Evolutionary conservation across 352 stramenopile species (phyloP).

Genomic region (Globisporangium alternatum): DNA sequence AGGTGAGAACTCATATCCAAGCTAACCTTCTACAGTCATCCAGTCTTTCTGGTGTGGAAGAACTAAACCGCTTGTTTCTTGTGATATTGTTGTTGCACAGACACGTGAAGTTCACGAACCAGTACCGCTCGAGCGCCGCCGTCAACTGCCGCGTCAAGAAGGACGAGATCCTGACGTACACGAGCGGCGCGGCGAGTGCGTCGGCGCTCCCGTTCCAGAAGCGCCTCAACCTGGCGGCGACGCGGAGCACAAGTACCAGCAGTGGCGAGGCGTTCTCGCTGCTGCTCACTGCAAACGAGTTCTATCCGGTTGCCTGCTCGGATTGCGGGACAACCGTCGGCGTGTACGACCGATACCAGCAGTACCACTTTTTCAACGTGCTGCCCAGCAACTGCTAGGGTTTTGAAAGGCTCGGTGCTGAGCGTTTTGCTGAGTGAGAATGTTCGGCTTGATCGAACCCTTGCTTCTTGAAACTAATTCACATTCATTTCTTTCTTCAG

Average conservation of each 20-base stretch:
- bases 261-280: conserved; percentile 17
- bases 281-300: conserved; percentile 54
- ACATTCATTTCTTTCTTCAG: conserved; percentile 1
- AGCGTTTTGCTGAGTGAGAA: no score
- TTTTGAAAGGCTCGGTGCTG: background rate
- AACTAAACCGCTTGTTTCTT: background rate
- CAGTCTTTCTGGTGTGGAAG: no score
- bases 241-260: conserved; percentile 18
- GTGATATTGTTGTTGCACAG: conserved; percentile 14
- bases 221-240: conserved; percentile 24
- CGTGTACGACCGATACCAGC: conserved; percentile 54
- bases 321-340: conserved; percentile 75
- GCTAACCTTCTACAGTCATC: no score
- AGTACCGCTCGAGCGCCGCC: conserved; percentile 57
- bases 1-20: conserved; percentile 21
- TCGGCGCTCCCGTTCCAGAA: conserved; percentile 38
- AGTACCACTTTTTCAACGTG: conserved; percentile 81
- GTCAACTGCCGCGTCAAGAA: conserved; percentile 77
- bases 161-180: conserved; percentile 64
- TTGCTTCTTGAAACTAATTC: background rate
- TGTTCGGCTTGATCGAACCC: no score
- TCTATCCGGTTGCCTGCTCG: conserved; percentile 63
- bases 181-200: conserved; percentile 17
- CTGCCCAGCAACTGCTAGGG: conserved; percentile 56
- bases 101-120: conserved; percentile 62